Base-by-base conservation (phyloP, 2,329 filamentous ascomycete genomes). In the Fusarium chaquense region DNA sequence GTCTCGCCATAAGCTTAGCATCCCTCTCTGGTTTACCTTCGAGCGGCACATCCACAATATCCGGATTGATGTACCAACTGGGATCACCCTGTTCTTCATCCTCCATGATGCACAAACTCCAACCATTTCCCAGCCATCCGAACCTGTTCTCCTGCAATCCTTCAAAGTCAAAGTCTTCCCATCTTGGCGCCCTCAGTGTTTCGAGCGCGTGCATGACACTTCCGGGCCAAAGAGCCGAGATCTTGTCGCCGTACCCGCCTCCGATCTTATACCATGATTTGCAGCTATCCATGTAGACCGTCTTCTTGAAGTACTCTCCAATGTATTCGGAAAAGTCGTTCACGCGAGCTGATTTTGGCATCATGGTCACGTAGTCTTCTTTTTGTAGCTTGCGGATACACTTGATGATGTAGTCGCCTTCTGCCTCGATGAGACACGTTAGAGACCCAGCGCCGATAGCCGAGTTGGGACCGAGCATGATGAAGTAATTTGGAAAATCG, bases 251-350 rank as follows among this genome's bases (percentile, higher is more conserved):
- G 18, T 20, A 6, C 24, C 56, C 56, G 1, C n/a, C 51, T 0
- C 20, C 51, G 1, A n/a, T 38, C 33, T 61, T 67, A 44, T 67
- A 67, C 65, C 65, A 67, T 55, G 15, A 46, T 30, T 45, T 45
- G 38, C 65, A 67, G 9, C 61, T 36, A 2, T 46, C n/a, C 3
- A 43, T 50, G 22, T 60, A 67, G 8, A 65, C 65, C 3, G 61
- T 67, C 38, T 41, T 41, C 32, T 67, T 22, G 22, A 67, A 65
- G 12, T 61, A 65, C 16, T 61, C 52, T 3, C 57, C 49, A 24
- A 61, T 65, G 16, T 28, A 67, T n/a, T 61, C 46, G 13, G 53
- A 58, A 36, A 67, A 67, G 26, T 54, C 52, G 1, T 61, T 43
- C 11, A 67, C 65, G 3, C 43, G 43, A n/a, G 24, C 12, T 54